Base-by-base conservation (phyloP, 2,329 filamentous ascomycete species). In the Aspergillus udagawae region DNA sequence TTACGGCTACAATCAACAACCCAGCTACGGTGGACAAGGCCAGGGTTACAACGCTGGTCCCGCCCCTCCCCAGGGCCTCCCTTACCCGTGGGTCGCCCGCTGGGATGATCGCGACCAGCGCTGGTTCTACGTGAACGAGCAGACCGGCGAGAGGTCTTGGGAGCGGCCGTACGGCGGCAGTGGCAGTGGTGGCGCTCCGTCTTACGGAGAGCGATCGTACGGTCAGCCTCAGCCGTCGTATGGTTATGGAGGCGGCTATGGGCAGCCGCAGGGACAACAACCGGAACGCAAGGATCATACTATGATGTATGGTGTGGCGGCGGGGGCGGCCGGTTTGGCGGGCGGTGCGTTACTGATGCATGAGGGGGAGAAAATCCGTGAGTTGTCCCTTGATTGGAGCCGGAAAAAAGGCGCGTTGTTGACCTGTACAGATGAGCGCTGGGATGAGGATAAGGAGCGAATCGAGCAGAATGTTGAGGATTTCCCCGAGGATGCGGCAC, bases 71-170 rank as follows among this genome's bases (percentile, higher is more conserved):
- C 50, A 41, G 44, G 65, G 57, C 41, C 56, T 60, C 9, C 74
- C 77, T 8, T 70, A 68, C 35, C 78, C 78, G 17, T 81, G 79
- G 79, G 62, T 72, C 48, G 69, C 78, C n/a, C 72, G 73, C 51
- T 80, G 76, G 76, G 74, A 78, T 50, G 66, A 70, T 23, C 69
- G 68, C 53, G 71, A 73, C 23, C 60, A 70, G 41, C 72, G 77
- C 62, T 80, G 74, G 70, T 64, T 76, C 65, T 81, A 74, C 67
- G 66, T 80, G 59, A 81, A 81, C 66, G 70, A 76, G 54, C 69
- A 79, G 61, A 80, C 72, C 23, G 78, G 78, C 42, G 71, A 79
- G 64, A 70, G 73, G 20, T 75, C 68, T 48, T 77, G 71, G 60
- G 68, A 78, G 29, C 66, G 68, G 49, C 77, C 77, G 9, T 64